Percentiles rank a stretch among this genome's conserved stretches.
Conservation (phyloP, 257 asterid genomes). For the Ligustrum vulgare region DNA sequence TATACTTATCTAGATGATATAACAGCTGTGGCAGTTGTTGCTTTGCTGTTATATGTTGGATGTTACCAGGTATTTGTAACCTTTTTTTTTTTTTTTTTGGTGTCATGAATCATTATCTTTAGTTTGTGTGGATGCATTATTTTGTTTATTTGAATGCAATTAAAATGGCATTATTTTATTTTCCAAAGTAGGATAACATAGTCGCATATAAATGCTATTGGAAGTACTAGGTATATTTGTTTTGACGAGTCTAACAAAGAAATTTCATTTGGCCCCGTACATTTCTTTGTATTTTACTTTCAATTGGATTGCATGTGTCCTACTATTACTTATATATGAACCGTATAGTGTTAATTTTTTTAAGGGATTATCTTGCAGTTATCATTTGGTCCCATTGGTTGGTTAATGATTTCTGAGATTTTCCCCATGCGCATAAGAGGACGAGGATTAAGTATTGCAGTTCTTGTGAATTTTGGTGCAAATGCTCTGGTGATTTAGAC, state of each 20-base stretch:
- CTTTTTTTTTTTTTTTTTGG: constrained; percentile 4
- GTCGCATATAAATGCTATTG: neutral
- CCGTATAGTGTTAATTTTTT: constrained; percentile 8
- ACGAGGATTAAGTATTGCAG: constrained; percentile 86
- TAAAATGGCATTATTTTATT: constrained; percentile 8
- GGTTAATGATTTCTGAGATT: constrained; percentile 95
- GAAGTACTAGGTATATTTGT: neutral
- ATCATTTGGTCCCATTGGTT: constrained; percentile 97
- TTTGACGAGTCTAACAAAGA: neutral
- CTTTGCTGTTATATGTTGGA: constrained; percentile 88
- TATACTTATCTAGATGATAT: constrained; percentile 65
- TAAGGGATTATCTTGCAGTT: constrained; percentile 49
- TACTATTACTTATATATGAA: neutral
- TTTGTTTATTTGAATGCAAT: neutral
- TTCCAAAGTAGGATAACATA: neutral
- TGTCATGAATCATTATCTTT: neutral
- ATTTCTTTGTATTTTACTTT: neutral
- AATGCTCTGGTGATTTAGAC: constrained; percentile 88
- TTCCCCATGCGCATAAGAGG: constrained; percentile 93
- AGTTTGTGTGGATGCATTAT: neutral
- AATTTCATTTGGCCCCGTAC: neutral
- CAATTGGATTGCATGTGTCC: constrained; percentile 8
- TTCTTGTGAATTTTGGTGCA: constrained; percentile 79
- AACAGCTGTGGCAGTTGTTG: constrained; percentile 78
- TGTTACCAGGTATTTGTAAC: constrained; percentile 77